These are phyloP conservation scores for Sonneratia alba DNA, from an alignment of 345 rosid genomes.

Conservation along the genomic window DNA sequence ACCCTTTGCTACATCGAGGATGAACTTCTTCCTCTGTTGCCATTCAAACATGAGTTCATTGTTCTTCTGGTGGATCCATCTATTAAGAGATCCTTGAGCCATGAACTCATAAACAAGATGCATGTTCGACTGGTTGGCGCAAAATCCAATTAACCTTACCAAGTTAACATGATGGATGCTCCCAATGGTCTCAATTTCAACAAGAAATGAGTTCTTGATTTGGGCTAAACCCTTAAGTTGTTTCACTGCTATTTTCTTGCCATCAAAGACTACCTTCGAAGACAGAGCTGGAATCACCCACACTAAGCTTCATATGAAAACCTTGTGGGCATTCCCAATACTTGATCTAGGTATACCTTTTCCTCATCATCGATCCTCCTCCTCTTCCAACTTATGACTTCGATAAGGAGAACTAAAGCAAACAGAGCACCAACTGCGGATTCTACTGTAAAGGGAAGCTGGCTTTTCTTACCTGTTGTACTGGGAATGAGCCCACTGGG, in stretches of 20 bases:
- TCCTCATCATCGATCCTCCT: neutral
- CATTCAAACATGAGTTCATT: slow-evolving; percentile 11
- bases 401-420: neutral
- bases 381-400: neutral
- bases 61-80: slow-evolving; percentile 14
- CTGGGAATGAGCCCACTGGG: neutral
- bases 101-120: slow-evolving; percentile 21
- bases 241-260: slow-evolving; percentile 19
- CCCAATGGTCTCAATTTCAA: slow-evolving; percentile 19
- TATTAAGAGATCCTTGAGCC: slow-evolving; percentile 16
- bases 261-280: slow-evolving; percentile 13
- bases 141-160: slow-evolving; percentile 21
- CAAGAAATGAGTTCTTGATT: slow-evolving; percentile 15
- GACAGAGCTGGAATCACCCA: slow-evolving; percentile 24
- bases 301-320: slow-evolving; percentile 9
- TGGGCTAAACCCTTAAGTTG: slow-evolving; percentile 12
- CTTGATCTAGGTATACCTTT: neutral
- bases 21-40: slow-evolving; percentile 21
- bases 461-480: neutral
- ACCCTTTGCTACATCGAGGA: slow-evolving; percentile 23
- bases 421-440: neutral
- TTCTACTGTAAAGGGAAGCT: neutral
- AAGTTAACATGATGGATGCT: slow-evolving; percentile 22
- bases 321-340: neutral
- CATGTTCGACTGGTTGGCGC: slow-evolving; percentile 15